These are phyloP conservation scores for Dioscorea dumetorum DNA, from an alignment of 106 monocot species.

Conservation along the genomic window DNA sequence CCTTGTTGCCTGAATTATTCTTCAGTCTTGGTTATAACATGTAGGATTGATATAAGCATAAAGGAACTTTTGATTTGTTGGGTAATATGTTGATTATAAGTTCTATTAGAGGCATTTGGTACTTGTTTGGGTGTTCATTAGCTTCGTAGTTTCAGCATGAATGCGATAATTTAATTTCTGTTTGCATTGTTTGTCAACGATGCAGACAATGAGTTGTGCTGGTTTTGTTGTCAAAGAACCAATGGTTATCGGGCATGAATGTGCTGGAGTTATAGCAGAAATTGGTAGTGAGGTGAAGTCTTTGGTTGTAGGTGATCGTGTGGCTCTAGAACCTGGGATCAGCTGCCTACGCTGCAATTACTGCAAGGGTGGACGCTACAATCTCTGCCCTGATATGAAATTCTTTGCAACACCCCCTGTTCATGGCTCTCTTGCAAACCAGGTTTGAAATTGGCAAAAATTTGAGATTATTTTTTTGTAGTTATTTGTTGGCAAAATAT, in stretches of 20 bases:
- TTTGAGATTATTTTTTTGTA: neutral
- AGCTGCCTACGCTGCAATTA: constrained; percentile 72
- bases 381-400: constrained; percentile 91
- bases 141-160: neutral
- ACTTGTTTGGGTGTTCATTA: neutral
- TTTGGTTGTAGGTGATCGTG: constrained; percentile 63
- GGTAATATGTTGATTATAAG: neutral
- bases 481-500: too few species aligned
- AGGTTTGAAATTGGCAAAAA: constrained; percentile 22
- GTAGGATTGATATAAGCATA: neutral
- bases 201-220: constrained; percentile 72
- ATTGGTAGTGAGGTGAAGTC: constrained; percentile 77
- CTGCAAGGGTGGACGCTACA: constrained; percentile 93
- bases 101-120: neutral
- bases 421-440: constrained; percentile 92
- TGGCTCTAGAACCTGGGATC: constrained; percentile 93
- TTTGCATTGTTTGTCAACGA: neutral
- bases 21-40: neutral
- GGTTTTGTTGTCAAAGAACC: constrained; percentile 92
- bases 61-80: neutral
- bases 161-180: neutral
- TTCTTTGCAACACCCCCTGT: constrained; percentile 91
- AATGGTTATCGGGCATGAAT: constrained; percentile 98
- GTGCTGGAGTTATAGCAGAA: constrained; percentile 90
- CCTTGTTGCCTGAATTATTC: neutral